A percentile compares a stretch with the other conserved stretches of the same genome.
Evolutionary conservation across 208 protist genomes (phyloP).

Genomic region (Naegleria lovaniensis): DNA sequence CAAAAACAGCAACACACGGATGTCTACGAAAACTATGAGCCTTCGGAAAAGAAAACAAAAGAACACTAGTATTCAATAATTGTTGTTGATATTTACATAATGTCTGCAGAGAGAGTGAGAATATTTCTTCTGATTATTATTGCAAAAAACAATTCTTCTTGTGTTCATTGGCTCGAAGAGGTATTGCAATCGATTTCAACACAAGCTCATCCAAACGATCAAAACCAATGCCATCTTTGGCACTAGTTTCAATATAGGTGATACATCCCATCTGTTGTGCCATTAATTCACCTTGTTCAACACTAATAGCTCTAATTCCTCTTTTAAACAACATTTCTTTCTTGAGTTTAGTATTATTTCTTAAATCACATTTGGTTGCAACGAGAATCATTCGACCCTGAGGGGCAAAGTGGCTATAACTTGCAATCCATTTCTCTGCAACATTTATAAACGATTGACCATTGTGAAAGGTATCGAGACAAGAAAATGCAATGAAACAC

Average conservation of each 20-base stretch:
- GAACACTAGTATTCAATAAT: no score
- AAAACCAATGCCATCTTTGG: slow-evolving; percentile 56
- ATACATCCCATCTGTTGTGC: slow-evolving; percentile 37
- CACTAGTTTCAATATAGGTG: slow-evolving; percentile 45
- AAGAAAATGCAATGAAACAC: no score
- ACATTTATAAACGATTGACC: not conserved
- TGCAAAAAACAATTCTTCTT: no score
- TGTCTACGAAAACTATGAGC: no score
- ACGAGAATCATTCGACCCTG: not conserved
- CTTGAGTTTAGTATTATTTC: not conserved
- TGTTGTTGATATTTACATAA: no score
- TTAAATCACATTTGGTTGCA: not conserved
- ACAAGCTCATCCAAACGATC: slow-evolving; percentile 36
- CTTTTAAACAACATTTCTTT: not conserved
- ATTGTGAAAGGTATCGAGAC: not conserved
- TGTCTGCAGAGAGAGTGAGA: no score
- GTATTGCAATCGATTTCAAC: no score
- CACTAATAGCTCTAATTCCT: slow-evolving; percentile 29
- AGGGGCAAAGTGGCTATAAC: not conserved
- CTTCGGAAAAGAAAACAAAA: no score
- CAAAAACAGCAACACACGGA: no score
- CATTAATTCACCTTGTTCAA: slow-evolving; percentile 42
- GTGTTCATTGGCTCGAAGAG: no score
- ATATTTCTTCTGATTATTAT: no score
- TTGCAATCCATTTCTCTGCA: not conserved